Base-by-base conservation (phyloP, 768 basidiomycete genomes). In the Mycena vitilis region DNA sequence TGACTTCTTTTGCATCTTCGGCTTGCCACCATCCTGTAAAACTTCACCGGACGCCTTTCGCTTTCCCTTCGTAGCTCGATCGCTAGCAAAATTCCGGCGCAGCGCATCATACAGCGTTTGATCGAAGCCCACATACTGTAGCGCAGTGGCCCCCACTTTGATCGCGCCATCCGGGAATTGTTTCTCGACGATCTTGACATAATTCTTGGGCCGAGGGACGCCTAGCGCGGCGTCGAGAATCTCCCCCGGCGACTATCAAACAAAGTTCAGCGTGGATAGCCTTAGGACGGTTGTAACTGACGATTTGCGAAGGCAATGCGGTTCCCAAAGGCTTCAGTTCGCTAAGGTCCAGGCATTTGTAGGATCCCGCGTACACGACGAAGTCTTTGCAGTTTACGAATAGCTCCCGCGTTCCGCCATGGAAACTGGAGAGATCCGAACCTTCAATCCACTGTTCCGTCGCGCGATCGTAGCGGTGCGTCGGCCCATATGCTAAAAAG, bases 71-170 rank as follows among this genome's bases (percentile, higher is more conserved):
- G 30, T 47, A n/a, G 22, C 42, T 4, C 18, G 13, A 48, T 56
- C 42, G 9, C 56, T 20, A 5, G 58, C 42, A 15, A 66, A 60
- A 16, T 38, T 22, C 20, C 16, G 25, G 7, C 58, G 49, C 18
- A 66, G 34, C 0, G 65, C 53, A 12, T 59, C 45, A 15, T 66
- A 66, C 3, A 66, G 52, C 15, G 45, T 30, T 1, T 1, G 10
- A 36, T 66, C 54, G 34, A 66, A 66, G 2, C 65, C 65, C 1
- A 60, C 36, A 20, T 30, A 60, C 42, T 66, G 65, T 5, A 66
- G 34, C 2, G 58, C 65, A 0, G 65, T 60, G 5, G 65, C 65
- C 30, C 36, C 52, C 7, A 66, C 65, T 60, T 23, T 36, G 15
- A 66, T 47, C 4, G 5, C 23, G 0, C 65, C 58, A 5, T 54